Conservation (phyloP, 1,284 basidiomycete species). For the Phellinidium pouzarii region DNA sequence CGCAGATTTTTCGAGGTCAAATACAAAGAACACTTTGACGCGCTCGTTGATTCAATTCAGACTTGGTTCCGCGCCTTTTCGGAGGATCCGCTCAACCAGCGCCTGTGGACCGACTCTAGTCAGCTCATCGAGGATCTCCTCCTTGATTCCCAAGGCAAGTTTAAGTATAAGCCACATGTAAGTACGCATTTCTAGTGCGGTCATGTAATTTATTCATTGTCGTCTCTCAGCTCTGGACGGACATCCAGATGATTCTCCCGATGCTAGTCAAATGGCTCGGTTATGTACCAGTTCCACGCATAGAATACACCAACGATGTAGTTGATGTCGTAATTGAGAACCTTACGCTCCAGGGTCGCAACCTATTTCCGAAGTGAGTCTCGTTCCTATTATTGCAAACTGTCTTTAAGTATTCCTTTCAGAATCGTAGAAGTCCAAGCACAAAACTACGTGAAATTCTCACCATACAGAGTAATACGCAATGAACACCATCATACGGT, state of each 20-base stretch:
- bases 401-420: constrained; percentile 21
- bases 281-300: constrained; percentile 48
- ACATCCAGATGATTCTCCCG: constrained; percentile 46
- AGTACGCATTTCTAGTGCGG: too few species aligned
- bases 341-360: constrained; percentile 45
- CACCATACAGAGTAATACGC: constrained; percentile 59
- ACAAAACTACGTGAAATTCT: constrained; percentile 80
- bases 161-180: constrained; percentile 73
- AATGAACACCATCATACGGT: constrained; percentile 68
- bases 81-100: constrained; percentile 77
- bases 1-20: constrained; percentile 77
- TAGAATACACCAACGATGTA: constrained; percentile 43
- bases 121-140: constrained; percentile 77
- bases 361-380: constrained; percentile 31
- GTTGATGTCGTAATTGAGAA: constrained; percentile 53
- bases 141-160: constrained; percentile 71
- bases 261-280: constrained; percentile 37
- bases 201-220: not conserved
- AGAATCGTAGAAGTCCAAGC: constrained; percentile 70
- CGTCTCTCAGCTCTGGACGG: constrained; percentile 17
- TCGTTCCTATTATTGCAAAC: not conserved
- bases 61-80: constrained; percentile 80
- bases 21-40: constrained; percentile 81
- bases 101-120: constrained; percentile 80
- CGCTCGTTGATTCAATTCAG: constrained; percentile 64